These are phyloP conservation scores for Rhytidhysteron rufulum DNA, from an alignment of 2,329 filamentous ascomycete genomes.

Conservation along the genomic window DNA sequence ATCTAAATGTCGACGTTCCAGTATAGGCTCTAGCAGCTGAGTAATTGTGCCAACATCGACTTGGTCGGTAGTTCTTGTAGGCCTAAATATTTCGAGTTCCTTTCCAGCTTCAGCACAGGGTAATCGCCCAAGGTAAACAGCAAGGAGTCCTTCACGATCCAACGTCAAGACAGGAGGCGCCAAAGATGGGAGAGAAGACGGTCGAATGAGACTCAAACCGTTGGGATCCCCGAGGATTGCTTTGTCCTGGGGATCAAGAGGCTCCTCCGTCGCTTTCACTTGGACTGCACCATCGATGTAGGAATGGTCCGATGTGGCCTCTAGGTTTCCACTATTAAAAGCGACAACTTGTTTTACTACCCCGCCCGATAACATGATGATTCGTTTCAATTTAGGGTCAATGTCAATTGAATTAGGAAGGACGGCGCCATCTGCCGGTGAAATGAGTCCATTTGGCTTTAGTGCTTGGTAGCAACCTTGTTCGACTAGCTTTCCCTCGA, in stretches of 20 bases:
- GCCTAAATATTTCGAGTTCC: conserved; percentile 32
- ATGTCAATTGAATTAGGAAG: conserved; percentile 1
- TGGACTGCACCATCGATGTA: conserved; percentile 12
- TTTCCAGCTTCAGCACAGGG: conserved; percentile 27
- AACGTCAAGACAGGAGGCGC: conserved; percentile 32
- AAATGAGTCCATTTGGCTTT: conserved; percentile 13
- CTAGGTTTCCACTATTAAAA: conserved; percentile 16
- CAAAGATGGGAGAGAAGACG: conserved; percentile 21
- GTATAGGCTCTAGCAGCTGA: conserved; percentile 30
- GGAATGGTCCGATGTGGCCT: conserved; percentile 10
- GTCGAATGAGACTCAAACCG: conserved; percentile 25
- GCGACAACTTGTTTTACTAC: conserved; percentile 12
- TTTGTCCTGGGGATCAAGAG: conserved; percentile 22
- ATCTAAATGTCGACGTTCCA: conserved; percentile 24
- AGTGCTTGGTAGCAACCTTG: conserved; percentile 23
- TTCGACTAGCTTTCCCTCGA: conserved; percentile 23
- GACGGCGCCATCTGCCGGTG: conserved; percentile 9
- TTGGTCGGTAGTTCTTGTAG: conserved; percentile 23
- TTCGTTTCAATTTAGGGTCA: conserved; percentile 10
- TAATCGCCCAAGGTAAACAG: conserved; percentile 34
- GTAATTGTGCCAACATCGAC: conserved; percentile 33
- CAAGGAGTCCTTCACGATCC: conserved; percentile 28
- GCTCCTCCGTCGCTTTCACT: conserved; percentile 15
- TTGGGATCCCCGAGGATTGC: conserved; percentile 28
- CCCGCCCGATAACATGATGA: conserved; percentile 20